Evolutionary conservation across 768 basidiomycete species (phyloP).

Genomic region (Tricholoma bakamatsutake): DNA sequence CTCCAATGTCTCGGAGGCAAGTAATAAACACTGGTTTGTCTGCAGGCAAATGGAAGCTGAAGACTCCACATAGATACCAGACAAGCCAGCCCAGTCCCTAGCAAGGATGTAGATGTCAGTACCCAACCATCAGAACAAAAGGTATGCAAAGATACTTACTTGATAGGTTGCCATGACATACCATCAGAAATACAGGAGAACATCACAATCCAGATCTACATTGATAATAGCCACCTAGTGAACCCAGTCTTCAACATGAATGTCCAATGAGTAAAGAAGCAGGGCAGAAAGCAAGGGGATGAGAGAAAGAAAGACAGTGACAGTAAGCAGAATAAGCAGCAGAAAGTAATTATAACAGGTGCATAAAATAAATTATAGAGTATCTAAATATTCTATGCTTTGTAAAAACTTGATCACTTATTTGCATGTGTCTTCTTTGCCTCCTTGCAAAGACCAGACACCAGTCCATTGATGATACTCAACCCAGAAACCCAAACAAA

Average conservation of each 20-base stretch:
- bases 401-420: not conserved
- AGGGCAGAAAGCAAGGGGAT: not conserved
- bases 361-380: not conserved
- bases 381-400: not conserved
- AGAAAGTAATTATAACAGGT: not conserved
- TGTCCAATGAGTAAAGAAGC: not conserved
- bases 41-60: not conserved
- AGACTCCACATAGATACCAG: not conserved
- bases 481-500: no score
- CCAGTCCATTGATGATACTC: not conserved
- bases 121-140: not conserved
- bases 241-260: not conserved
- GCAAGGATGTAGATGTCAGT: not conserved
- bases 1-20: not conserved
- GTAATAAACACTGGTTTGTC: not conserved
- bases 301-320: not conserved
- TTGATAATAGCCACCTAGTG: not conserved
- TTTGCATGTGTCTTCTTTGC: not conserved
- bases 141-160: conserved; percentile 1
- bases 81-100: not conserved
- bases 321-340: not conserved
- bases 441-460: not conserved
- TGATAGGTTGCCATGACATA: not conserved
- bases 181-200: not conserved
- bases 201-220: not conserved